Conservation (phyloP, 2,329 filamentous ascomycete species). For the Endoconidiophora polonica region DNA sequence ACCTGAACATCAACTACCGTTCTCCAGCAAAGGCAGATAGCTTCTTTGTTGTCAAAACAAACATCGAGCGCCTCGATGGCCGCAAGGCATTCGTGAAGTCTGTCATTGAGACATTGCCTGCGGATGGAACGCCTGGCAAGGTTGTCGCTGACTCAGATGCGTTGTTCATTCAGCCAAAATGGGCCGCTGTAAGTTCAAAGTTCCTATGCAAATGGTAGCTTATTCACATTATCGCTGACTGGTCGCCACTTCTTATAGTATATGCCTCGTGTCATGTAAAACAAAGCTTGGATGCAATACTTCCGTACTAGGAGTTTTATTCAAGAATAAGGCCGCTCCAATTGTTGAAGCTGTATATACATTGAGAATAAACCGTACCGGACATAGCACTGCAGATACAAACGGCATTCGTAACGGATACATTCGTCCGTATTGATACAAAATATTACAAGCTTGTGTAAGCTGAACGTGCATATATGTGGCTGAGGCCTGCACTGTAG, state of each 20-base stretch:
- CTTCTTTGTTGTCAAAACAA: conserved; percentile 62
- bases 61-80: conserved; percentile 73
- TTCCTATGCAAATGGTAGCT: not conserved
- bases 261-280: conserved; percentile 13
- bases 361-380: too few species aligned
- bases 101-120: conserved; percentile 60
- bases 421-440: too few species aligned
- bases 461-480: too few species aligned
- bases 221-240: not conserved
- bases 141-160: conserved; percentile 70
- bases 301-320: too few species aligned
- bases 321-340: too few species aligned
- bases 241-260: conserved; percentile 11
- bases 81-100: conserved; percentile 91
- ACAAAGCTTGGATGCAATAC: not conserved
- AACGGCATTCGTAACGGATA: too few species aligned
- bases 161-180: conserved; percentile 75
- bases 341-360: too few species aligned
- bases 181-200: conserved; percentile 47
- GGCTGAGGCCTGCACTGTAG: too few species aligned
- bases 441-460: too few species aligned
- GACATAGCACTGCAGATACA: too few species aligned
- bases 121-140: conserved; percentile 41
- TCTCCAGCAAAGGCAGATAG: conserved; percentile 59
- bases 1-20: conserved; percentile 67